A percentile compares a stretch with the other conserved stretches of the same genome.
Conservation (phyloP, 2,329 filamentous ascomycete species). For the Fusarium hainanense region DNA sequence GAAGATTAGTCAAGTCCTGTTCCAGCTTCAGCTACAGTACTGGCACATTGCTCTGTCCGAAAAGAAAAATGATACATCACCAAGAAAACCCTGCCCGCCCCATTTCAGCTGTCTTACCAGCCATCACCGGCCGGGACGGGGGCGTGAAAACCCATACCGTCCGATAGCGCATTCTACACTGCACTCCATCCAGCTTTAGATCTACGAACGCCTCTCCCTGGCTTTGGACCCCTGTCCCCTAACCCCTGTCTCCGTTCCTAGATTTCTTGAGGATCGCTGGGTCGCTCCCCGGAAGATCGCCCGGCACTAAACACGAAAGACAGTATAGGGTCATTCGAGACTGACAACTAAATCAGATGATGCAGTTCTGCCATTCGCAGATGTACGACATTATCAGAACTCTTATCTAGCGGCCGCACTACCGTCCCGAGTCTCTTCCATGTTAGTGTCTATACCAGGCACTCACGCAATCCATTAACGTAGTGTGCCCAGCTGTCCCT, state of each 20-base stretch:
- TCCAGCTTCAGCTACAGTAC: background rate
- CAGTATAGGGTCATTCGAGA: background rate
- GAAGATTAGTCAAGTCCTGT: background rate
- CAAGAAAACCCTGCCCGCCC: slow-evolving; percentile 9
- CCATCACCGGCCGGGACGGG: slow-evolving; percentile 6
- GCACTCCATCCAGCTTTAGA: slow-evolving; percentile 8
- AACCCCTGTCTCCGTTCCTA: slow-evolving; percentile 26
- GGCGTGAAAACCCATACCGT: slow-evolving; percentile 3
- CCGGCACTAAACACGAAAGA: slow-evolving; percentile 17
- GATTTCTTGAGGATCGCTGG: slow-evolving; percentile 34
- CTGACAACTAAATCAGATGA: slow-evolving; percentile 9
- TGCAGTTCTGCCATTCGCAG: background rate
- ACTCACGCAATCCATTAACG: slow-evolving; percentile 22
- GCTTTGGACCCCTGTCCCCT: slow-evolving; percentile 3
- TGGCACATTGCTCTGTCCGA: background rate
- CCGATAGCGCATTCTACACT: background rate
- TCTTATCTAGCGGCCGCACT: slow-evolving; percentile 33
- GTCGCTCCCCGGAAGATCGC: slow-evolving; percentile 37
- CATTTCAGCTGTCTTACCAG: slow-evolving; percentile 35
- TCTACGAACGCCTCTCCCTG: slow-evolving; percentile 23
- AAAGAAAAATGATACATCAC: slow-evolving; percentile 29
- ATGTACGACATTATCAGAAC: slow-evolving; percentile 1
- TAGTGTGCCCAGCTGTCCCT: slow-evolving; percentile 29
- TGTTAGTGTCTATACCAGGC: slow-evolving; percentile 19
- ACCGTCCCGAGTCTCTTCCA: slow-evolving; percentile 15